Percentiles rank a stretch among this genome's conserved stretches.
phyloP scores from a whole-genome alignment of 108 stramenopile species.

The Pseudonitzschia multistriata region DNA sequence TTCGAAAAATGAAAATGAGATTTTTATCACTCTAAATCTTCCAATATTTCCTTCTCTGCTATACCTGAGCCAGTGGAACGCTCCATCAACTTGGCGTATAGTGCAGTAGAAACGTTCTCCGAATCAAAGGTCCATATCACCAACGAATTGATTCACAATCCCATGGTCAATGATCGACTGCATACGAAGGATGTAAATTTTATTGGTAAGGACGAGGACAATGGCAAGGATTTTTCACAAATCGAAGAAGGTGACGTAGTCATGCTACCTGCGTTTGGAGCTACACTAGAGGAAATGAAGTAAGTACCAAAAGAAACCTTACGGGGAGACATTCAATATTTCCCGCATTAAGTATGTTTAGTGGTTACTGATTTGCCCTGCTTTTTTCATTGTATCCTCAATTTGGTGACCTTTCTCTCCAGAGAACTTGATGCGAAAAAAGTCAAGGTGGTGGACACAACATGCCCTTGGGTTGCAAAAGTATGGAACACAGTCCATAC shows the following conservation, averaged over 20 bases:
- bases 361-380: too few species aligned
- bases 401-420: neutral
- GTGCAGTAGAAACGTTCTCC: slow-evolving; percentile 88
- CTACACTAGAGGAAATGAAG: slow-evolving; percentile 92
- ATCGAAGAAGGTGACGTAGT: slow-evolving; percentile 91
- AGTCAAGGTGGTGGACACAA: slow-evolving; percentile 94
- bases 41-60: slow-evolving; percentile 42
- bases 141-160: slow-evolving; percentile 97
- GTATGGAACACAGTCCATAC: slow-evolving; percentile 96
- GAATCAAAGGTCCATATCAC: slow-evolving; percentile 89
- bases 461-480: slow-evolving; percentile 98
- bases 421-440: slow-evolving; percentile 44
- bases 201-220: slow-evolving; percentile 75
- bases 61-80: slow-evolving; percentile 83
- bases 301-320: slow-evolving; percentile 49
- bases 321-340: neutral
- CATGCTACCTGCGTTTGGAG: slow-evolving; percentile 96
- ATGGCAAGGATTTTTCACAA: slow-evolving; percentile 71
- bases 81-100: slow-evolving; percentile 90
- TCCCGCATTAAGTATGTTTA: neutral
- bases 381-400: too few species aligned
- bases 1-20: neutral
- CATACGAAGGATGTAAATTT: slow-evolving; percentile 88
- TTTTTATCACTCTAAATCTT: neutral
- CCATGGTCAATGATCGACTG: slow-evolving; percentile 92